Evolutionary conservation across 345 rosid genomes (phyloP).

Genomic region (Eucalyptus polyanthemos): DNA sequence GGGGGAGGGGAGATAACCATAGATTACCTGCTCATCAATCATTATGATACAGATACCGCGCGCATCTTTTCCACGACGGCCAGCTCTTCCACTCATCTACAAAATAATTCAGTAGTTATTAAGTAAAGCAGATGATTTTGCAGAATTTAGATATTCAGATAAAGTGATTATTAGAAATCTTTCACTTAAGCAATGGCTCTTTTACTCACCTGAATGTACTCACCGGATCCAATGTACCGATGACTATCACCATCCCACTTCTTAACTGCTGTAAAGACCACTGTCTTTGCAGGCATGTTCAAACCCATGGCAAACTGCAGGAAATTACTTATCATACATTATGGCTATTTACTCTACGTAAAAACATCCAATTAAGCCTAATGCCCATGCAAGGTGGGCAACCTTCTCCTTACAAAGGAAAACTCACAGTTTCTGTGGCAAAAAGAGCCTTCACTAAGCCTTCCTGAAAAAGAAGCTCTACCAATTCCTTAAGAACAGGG

Average conservation of each 20-base stretch:
- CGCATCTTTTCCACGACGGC: slow-evolving; percentile 97
- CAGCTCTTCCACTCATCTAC: slow-evolving; percentile 99
- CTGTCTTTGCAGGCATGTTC: slow-evolving; percentile 99
- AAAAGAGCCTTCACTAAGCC: slow-evolving; percentile 97
- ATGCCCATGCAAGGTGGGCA: neutral
- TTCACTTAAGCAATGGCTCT: neutral
- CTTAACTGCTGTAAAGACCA: slow-evolving; percentile 84
- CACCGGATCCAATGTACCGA: slow-evolving; percentile 91
- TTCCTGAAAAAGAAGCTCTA: slow-evolving; percentile 98
- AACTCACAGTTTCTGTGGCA: slow-evolving; percentile 94
- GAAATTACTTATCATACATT: neutral
- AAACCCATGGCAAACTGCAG: slow-evolving; percentile 97
- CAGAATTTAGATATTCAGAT: neutral
- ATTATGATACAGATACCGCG: slow-evolving; percentile 95
- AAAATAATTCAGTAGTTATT: neutral
- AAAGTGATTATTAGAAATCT: neutral
- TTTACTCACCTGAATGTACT: slow-evolving; percentile 86
- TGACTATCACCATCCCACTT: slow-evolving; percentile 99
- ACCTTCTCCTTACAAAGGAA: neutral
- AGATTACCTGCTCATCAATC: slow-evolving; percentile 83
- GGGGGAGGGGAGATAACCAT: neutral
- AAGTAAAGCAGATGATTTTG: neutral
- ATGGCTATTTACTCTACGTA: neutral
- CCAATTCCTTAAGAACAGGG: slow-evolving; percentile 96
- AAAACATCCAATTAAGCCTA: neutral